phyloP scores from a whole-genome alignment of 2,329 filamentous ascomycete species.

The Aureobasidium sp. region DNA sequence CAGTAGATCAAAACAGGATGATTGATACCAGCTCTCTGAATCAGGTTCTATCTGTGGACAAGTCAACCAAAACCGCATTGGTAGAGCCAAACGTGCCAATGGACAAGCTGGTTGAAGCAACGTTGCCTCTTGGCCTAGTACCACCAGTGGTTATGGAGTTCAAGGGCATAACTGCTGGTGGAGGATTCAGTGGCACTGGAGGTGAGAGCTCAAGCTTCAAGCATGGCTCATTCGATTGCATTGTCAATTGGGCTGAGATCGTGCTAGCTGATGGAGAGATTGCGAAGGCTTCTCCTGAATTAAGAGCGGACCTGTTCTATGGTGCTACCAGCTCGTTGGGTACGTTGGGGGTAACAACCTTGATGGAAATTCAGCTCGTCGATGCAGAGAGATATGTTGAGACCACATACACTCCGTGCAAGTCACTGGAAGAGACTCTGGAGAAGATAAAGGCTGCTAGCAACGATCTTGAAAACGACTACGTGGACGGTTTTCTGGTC shows the following conservation, averaged over 20 bases:
- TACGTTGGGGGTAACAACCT: constrained; percentile 58
- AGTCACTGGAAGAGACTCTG: constrained; percentile 37
- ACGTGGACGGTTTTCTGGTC: constrained; percentile 46
- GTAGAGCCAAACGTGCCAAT: constrained; percentile 66
- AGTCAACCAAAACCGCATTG: constrained; percentile 47
- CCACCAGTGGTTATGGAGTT: constrained; percentile 66
- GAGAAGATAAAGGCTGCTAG: constrained; percentile 33
- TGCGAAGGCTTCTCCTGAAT: constrained; percentile 29
- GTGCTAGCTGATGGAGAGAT: constrained; percentile 56
- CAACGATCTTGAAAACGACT: constrained; percentile 34
- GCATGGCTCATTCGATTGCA: constrained; percentile 59
- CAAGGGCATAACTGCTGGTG: constrained; percentile 62
- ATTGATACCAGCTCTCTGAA: constrained; percentile 61
- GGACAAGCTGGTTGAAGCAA: constrained; percentile 54
- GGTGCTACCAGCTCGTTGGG: constrained; percentile 60
- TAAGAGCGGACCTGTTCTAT: constrained; percentile 54
- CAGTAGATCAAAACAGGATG: constrained; percentile 24
- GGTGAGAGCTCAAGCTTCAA: constrained; percentile 65
- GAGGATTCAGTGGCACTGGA: constrained; percentile 59
- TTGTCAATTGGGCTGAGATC: constrained; percentile 56
- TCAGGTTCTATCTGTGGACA: constrained; percentile 56
- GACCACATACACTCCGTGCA: constrained; percentile 40
- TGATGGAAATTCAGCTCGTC: constrained; percentile 43
- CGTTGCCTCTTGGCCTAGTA: constrained; percentile 49
- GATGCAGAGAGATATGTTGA: constrained; percentile 43